Evolutionary conservation across 2,329 filamentous ascomycete genomes (phyloP).

Genomic region (Sarocladium kiliense): DNA sequence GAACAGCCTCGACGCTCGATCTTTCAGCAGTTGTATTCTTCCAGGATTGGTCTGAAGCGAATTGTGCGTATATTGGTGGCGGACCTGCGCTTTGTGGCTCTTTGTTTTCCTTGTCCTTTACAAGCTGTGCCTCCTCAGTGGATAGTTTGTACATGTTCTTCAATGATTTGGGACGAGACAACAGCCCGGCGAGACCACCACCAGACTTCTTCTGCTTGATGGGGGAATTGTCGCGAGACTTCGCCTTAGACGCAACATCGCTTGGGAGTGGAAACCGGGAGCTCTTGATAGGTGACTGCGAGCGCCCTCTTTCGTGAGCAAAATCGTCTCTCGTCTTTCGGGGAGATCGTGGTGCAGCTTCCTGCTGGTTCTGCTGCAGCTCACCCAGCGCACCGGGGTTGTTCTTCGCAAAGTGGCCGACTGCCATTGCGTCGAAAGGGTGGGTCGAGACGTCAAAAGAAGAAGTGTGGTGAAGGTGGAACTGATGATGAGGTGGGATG

Average conservation of each 20-base stretch:
- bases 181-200: constrained; percentile 72
- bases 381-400: constrained; percentile 47
- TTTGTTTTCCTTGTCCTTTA: constrained; percentile 75
- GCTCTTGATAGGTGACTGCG: constrained; percentile 41
- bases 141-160: constrained; percentile 57
- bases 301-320: constrained; percentile 31
- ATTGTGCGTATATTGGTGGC: constrained; percentile 79
- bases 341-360: constrained; percentile 24
- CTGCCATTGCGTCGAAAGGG: neutral
- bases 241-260: constrained; percentile 20
- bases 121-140: constrained; percentile 43
- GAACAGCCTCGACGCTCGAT: constrained; percentile 18
- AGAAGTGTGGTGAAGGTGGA: neutral
- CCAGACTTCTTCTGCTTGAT: constrained; percentile 77
- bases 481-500: neutral
- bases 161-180: constrained; percentile 69
- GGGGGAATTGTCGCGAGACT: constrained; percentile 42
- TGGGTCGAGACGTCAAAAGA: neutral
- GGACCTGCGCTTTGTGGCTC: constrained; percentile 22
- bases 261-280: constrained; percentile 2
- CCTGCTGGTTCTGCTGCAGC: constrained; percentile 51
- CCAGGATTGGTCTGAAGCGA: constrained; percentile 32
- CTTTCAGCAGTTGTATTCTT: constrained; percentile 17
- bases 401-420: constrained; percentile 27
- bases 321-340: neutral